A percentile compares a stretch with the other conserved stretches of the same genome.
Conservation (phyloP, 202 grass and related monocot species). For the Hordeum pubiflorum region DNA sequence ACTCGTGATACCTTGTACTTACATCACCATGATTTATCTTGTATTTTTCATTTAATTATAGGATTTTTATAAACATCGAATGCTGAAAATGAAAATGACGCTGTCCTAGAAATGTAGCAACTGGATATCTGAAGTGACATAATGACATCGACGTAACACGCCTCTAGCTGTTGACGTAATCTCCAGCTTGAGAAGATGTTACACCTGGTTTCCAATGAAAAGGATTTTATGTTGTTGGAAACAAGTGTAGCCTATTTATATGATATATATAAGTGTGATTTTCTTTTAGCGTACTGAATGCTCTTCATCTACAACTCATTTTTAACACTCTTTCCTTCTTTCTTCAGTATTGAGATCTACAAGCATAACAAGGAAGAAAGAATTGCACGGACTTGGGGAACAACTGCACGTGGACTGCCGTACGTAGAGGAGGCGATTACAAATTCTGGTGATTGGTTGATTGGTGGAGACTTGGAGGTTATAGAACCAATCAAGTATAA, state of each 20-base stretch:
- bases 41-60: not conserved
- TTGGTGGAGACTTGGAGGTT: slow-evolving; percentile 93
- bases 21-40: not conserved
- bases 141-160: not conserved
- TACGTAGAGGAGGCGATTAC: slow-evolving; percentile 81
- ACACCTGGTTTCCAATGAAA: not conserved
- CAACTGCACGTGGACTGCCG: slow-evolving; percentile 70
- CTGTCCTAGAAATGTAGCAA: not conserved
- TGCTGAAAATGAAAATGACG: not conserved
- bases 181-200: not conserved
- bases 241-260: not conserved
- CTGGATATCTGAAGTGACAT: not conserved
- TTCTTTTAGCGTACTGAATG: not conserved
- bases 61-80: not conserved
- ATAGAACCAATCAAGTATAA: slow-evolving; percentile 97
- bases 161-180: not conserved
- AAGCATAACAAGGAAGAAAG: slow-evolving; percentile 99
- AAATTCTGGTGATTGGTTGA: slow-evolving; percentile 92
- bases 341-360: slow-evolving; percentile 96
- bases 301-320: not conserved
- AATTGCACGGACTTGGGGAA: slow-evolving; percentile 97
- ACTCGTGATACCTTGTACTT: not conserved
- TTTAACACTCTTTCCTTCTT: slow-evolving; percentile 20
- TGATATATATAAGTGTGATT: not conserved
- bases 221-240: not conserved